Evolutionary conservation across 306 rosid genomes (phyloP), one percentile per base, ranked within the genome.

Genomic region (Mimosa pudica): DNA sequence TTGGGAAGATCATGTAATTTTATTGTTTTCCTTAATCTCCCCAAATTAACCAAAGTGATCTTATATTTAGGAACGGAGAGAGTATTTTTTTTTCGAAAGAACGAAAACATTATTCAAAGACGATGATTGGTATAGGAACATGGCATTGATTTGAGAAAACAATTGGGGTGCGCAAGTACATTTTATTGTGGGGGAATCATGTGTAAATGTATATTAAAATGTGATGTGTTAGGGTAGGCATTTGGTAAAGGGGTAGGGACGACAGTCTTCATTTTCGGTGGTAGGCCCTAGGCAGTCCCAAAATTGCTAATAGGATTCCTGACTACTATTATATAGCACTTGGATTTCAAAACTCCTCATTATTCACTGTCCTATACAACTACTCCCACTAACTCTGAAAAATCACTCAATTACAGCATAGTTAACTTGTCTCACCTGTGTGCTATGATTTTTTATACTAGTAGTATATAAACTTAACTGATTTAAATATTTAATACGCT

Each of bases 121-220:
- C 3, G 3, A 38, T 38, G 42, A 38, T 38, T 38, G 3, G 42
- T 38, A 38, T 7, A 52, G 18, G 6, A 4, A 52, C 60, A 52
- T 52, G 6, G 17, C 58, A 51, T 14, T 51, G 58, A 14, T 51
- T 16, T 14, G 58, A 14, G 18, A 14, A 51, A 13, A 5, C 58
- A 4, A 2, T 4, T 1, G 8, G 60, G 42, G 2, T 9, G 60
- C 5, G 17, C 47, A 2, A 5, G 9, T 36, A 77, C 77, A 47
- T 79, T 38, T 52, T 80, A 49, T 24, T 73, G 74, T 66, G 60
- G 83, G 61, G 20, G 17, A 54, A 54, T 24, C 61, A 2, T 54
- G 30, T n/a, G 30, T 17, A 3, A 5, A 17, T n/a, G 30, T 17
- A 3, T 5, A 17, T n/a, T 54, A 8, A 17, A 5, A 20, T 1